Evolutionary conservation across 371 early-diverging fungal species (phyloP), one percentile per base, ranked within the genome.

Genomic region (Syncephalastrum monosporum): DNA sequence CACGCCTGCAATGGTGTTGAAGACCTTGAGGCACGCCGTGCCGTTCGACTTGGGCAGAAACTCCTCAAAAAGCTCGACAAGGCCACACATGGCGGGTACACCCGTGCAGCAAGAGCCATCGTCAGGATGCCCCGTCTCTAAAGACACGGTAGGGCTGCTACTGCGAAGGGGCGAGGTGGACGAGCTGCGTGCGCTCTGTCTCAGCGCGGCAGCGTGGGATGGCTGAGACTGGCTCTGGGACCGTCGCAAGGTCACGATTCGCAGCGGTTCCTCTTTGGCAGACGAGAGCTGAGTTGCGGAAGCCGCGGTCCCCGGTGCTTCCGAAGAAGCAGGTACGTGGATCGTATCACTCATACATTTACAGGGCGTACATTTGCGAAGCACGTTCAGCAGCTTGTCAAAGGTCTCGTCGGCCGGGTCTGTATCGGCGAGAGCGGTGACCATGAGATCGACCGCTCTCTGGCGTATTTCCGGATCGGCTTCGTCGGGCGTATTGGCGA

Each of bases 401-500:
- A 88, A 87, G 16, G 72, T 60, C 3, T 61, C 65, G 3, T 61
- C 59, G 12, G 23, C 16, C 10, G 44, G 29, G 14, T 65, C 63
- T 48, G 73, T 75, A 50, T 76, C 76, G 7, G 58, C 60, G 10
- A 74, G 50, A 1, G 66, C 69, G 1, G 60, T 57, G n/a, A 79
- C 74, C 29, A 90, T 57, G 6, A 90, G 68, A 23, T 68, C 72
- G 14, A 84, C 68, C 1, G 81, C 67, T 29, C 62, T 65, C 16
- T 77, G 79, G 2, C 82, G 73, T 8, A 90, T 59, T 12, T 63
- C 62, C 1, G 47, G 49, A 53, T 88, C 79, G 4, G 69, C 74
- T 55, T 90, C 90, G 5, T 59, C 59, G 15, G 67, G 68, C 4
- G 88, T 68, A 42, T 59, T 66, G n/a, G 74, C 76, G 52, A 88